These are phyloP conservation scores for Monilinia laxa DNA, from an alignment of 2,329 filamentous ascomycete species.

Conservation along the genomic window DNA sequence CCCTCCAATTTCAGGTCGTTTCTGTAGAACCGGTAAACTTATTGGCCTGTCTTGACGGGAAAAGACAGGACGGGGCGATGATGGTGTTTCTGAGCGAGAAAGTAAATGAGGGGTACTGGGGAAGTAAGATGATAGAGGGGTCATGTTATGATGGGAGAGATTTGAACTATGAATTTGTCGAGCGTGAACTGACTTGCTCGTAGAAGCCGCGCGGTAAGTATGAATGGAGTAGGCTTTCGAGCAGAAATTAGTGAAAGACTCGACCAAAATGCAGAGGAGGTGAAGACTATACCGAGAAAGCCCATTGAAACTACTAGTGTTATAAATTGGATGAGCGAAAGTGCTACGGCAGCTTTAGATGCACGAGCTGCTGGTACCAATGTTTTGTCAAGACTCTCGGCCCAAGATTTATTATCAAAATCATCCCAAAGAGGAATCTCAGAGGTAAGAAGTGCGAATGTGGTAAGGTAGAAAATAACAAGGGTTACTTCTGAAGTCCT, in stretches of 20 bases:
- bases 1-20: neutral
- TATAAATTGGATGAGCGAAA: neutral
- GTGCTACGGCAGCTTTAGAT: neutral
- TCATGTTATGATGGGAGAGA: constrained; percentile 1
- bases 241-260: neutral
- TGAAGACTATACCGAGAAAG: neutral
- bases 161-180: neutral
- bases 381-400: neutral
- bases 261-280: neutral
- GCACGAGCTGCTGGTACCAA: neutral
- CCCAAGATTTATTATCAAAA: neutral
- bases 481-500: neutral
- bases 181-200: neutral
- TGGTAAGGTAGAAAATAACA: constrained; percentile 9
- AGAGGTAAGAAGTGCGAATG: neutral
- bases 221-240: neutral
- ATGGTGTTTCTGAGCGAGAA: no score
- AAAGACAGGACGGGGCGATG: neutral
- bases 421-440: neutral
- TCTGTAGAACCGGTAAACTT: neutral
- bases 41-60: neutral
- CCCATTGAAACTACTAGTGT: neutral
- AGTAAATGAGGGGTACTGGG: neutral
- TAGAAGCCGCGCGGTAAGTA: neutral
- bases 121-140: neutral